Base-by-base conservation (phyloP, 768 basidiomycete species). In the Russula sp. region DNA sequence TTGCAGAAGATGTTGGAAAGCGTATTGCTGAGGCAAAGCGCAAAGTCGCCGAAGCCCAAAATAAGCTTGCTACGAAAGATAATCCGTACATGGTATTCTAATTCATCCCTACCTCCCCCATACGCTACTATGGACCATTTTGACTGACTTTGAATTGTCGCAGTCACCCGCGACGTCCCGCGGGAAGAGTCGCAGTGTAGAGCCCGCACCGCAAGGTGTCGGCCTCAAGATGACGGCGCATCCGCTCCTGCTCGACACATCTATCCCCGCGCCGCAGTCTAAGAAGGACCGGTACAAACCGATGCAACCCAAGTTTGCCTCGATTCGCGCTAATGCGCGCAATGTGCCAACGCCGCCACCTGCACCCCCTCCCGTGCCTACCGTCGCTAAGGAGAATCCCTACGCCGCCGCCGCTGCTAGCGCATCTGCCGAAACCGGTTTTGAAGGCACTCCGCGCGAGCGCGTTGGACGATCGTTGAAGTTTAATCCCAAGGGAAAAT, bases 271-370 rank as follows among this genome's bases (percentile, higher is more conserved):
- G 4, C 83, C 81, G 3, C 87, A 87, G 75, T 87, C 87, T 30
- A 91, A 90, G 76, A 93, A 95, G 75, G 92, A 97, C 74, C 79
- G 90, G 66, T 97, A 97, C 76, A 96, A 95, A 73, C 94, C 96
- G 20, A 98, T 99, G 95, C 94, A 95, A 67, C 97, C 97, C 56
- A 99, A 99, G 75, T 99, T 98, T 74, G 92, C 95, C 0, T 92
- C 93, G 3, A 94, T 96, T 75, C 94, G 89, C 81, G 90, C 90
- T 6, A 95, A 96, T 69, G 82, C 83, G 10, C 85, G 92, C n/a
- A 89, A 85, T 63, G 80, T 80, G 3, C 85, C 89, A 5, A 85
- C 87, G 0, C 85, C 89, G 3, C 84, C 75, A 3, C 79, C 75
- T 13, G 79, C 73, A 8, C 73, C 75, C n/a, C 69, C 74, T 0